Evolutionary conservation across 2,329 filamentous ascomycete species (phyloP), one percentile per base, ranked within the genome.

Genomic region (Trichophyton mentagrophytes): DNA sequence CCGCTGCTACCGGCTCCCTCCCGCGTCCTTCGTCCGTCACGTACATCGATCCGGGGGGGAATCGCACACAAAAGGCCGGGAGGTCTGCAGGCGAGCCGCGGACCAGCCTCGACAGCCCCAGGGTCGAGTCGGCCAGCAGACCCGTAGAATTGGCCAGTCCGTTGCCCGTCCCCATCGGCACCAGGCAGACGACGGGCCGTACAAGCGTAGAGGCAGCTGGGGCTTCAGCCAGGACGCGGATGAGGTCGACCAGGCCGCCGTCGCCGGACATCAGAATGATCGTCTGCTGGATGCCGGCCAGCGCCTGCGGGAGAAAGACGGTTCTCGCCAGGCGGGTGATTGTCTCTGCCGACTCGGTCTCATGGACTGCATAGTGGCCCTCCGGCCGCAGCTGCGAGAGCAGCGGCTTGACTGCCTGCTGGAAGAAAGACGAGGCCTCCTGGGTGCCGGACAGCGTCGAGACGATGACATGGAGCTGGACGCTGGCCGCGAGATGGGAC

Each of bases 261-360:
- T 97, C 92, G 5, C 92, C 92, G 57, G 88, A 92, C 3, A 96
- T 79, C 11, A 97, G 80, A 33, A 96, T 74, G 27, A 96, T 79
- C 0, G 85, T 85, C 68, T 85, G 82, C 11, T 70, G 66, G 3
- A 73, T 65, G 1, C 77, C 77, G 58, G 73, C 60, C 61, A 77
- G 78, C 13, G 83, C 83, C 42, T 70, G 69, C 1, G 77, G 74
- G 11, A 82, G 72, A 63, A 85, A 74, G 22, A 72, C 67, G 44
- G 69, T 66, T 58, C 68, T 74, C 0, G 86, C 82, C 59, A 95
- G 82, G 0, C 87, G 77, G 4, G 78, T 77, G 46, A 96, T 80
- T 11, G 82, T 88, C 1, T 82, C 74, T 0, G 80, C 76, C 33
- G 82, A 86, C 25, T 80, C 72, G 0, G 90, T 96, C 57, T 81